Conservation (phyloP, 169 alveolate genomes). For the Besnoitia besnoiti region DNA sequence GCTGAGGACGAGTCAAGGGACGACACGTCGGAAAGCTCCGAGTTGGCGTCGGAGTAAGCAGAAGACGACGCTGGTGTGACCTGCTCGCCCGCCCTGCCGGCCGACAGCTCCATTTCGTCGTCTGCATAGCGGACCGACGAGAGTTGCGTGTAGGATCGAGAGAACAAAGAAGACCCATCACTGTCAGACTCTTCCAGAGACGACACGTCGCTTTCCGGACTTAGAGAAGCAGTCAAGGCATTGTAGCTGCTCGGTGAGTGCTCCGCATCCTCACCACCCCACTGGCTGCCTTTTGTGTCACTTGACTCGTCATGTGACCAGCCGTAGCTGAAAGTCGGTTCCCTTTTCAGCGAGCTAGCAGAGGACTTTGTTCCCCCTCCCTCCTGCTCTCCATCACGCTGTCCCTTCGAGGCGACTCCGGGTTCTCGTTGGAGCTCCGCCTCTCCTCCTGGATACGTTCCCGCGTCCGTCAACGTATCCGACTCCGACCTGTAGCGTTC, state of each 20-base stretch:
- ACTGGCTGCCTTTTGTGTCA: not conserved
- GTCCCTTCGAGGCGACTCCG: not conserved
- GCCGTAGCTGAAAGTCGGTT: not conserved
- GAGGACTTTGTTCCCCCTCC: not conserved
- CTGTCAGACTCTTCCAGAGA: not conserved
- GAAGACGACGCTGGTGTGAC: not conserved
- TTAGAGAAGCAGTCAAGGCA: not conserved
- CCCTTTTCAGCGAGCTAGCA: not conserved
- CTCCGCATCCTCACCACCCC: not conserved
- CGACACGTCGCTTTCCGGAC: not conserved
- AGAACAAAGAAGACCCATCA: not conserved
- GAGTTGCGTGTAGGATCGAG: not conserved
- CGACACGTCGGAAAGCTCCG: not conserved
- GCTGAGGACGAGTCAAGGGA: not conserved
- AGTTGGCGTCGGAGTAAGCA: not conserved
- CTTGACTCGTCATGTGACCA: not conserved
- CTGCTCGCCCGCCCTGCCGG: not conserved
- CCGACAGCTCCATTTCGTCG: too few relatives aligned
- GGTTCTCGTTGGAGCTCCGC: too few relatives aligned
- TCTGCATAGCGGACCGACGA: not conserved
- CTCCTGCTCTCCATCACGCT: too few relatives aligned
- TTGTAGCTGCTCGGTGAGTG: not conserved
- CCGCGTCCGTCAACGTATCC: not conserved
- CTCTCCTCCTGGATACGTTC: not conserved
- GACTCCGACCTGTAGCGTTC: not conserved